Conservation (phyloP, 2,329 filamentous ascomycete genomes). For the Fusarium luffae region DNA sequence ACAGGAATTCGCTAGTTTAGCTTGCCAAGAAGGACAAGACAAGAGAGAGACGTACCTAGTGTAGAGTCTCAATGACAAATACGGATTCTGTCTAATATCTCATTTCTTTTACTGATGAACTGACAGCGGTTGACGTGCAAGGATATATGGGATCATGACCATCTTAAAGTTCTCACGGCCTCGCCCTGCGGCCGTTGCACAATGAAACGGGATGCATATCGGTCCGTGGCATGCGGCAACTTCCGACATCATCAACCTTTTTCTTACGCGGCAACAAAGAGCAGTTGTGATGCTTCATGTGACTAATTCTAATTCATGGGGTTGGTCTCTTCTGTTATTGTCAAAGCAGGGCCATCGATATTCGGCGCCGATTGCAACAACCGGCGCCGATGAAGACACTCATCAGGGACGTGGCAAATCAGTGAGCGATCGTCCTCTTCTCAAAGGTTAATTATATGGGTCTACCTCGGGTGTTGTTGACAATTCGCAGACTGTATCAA, state of each 20-base stretch:
- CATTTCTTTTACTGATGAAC: slow-evolving; percentile 3
- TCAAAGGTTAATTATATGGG: slow-evolving; percentile 22
- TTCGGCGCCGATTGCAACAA: slow-evolving; percentile 28
- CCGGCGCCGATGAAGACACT: slow-evolving; percentile 30
- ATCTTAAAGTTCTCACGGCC: slow-evolving; percentile 25
- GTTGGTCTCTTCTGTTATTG: background rate
- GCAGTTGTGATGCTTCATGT: slow-evolving; percentile 1
- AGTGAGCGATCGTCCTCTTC: slow-evolving; percentile 18
- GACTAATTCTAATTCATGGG: slow-evolving; percentile 11
- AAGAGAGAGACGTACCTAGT: background rate
- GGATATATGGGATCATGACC: slow-evolving; percentile 11
- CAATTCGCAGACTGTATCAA: background rate
- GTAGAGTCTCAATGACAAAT: slow-evolving; percentile 22
- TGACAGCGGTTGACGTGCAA: slow-evolving; percentile 9
- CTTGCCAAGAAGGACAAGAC: no score
- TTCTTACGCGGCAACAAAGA: background rate
- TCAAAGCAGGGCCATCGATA: slow-evolving; percentile 7
- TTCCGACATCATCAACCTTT: background rate
- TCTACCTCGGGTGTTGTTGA: slow-evolving; percentile 7
- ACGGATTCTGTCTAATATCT: background rate
- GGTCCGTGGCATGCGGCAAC: background rate
- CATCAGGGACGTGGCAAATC: slow-evolving; percentile 18
- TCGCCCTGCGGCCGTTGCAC: slow-evolving; percentile 24
- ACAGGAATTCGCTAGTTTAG: slow-evolving; percentile 17
- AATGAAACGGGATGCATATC: background rate